Base-by-base conservation (phyloP, 2,329 filamentous ascomycete genomes). In the Aquanectria penicillioides region DNA sequence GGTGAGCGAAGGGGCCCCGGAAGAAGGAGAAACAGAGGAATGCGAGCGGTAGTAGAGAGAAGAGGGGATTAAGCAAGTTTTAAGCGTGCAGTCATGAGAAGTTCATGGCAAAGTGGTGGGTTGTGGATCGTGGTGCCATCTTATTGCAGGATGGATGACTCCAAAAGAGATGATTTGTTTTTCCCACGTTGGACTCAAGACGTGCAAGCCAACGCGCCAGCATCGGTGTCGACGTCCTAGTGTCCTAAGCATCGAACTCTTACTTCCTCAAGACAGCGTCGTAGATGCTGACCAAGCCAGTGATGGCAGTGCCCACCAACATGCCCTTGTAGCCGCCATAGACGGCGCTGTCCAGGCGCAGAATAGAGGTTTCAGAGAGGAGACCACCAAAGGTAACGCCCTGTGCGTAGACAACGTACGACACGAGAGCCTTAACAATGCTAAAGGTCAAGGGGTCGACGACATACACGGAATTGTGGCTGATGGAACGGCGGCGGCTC, bases 401-500 rank as follows among this genome's bases (percentile, higher is more conserved):
- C 73, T 89, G 87, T 9, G 83, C 86, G 73, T 94, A 97, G 15
- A 97, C 88, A 28, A 94, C 83, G 75, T 91, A 97, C 7, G 91
- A 88, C 58, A 94, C 77, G 52, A 98, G 74, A 0, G 90, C 94
- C 81, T 97, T 97, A 68, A 87, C 87, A 56, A 98, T 88, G 79
- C 94, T 97, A 79, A 96, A 99, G 18, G 89, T 91, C 72, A 98
- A 80, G 4, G 94, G 94, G 74, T 99, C 95, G 64, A 94, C 87
- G 6, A 82, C 79, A 64, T 89, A 88, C 63, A 86, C 84, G 33
- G 78, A 73, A 18, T 62, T 57, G 40, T 74, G 69, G 50, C 74
- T 65, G 34, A 73, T 73, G 48, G 72, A 72, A 71, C 81, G 82
- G 65, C 80, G 81, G 63, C 80, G 78, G 37, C 68, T 73, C 59